A percentile compares a stretch with the other conserved stretches of the same genome.
These are phyloP conservation scores for Choiromyces venosus DNA, from an alignment of 495 filamentous ascomycete species.

Conservation along the genomic window DNA sequence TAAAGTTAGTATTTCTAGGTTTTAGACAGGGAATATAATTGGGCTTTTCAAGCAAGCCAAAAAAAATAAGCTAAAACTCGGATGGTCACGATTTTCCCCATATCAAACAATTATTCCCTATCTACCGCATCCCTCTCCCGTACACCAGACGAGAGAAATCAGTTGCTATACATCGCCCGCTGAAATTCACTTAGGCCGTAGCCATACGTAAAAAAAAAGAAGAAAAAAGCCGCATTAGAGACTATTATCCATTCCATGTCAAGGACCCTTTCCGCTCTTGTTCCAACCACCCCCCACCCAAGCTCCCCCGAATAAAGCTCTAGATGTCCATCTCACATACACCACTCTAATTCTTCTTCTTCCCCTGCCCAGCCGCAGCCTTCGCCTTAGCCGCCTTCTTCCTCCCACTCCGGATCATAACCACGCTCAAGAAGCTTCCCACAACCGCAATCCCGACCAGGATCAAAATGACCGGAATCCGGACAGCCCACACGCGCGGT, in stretches of 20 bases:
- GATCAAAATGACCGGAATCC: constrained; percentile 93
- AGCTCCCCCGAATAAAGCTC: background rate
- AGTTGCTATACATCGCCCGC: background rate
- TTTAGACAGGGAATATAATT: background rate
- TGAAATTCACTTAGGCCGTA: background rate
- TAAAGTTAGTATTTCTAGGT: background rate
- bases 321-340: background rate
- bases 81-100: background rate
- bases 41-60: background rate
- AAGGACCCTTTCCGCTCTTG: background rate
- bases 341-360: constrained; percentile 52
- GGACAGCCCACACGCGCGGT: constrained; percentile 96
- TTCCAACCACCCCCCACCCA: background rate
- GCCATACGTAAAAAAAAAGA: background rate
- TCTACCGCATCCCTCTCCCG: background rate
- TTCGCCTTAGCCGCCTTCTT: constrained; percentile 94
- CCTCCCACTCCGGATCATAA: constrained; percentile 97
- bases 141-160: background rate
- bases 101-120: background rate
- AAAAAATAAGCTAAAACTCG: background rate
- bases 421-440: constrained; percentile 88
- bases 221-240: background rate
- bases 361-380: constrained; percentile 62
- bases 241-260: background rate
- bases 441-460: constrained; percentile 89